A percentile compares a stretch with the other conserved stretches of the same genome.
Evolutionary conservation across 129 eudicot species (phyloP).

Genomic region (Ambrosia artemisiifolia): DNA sequence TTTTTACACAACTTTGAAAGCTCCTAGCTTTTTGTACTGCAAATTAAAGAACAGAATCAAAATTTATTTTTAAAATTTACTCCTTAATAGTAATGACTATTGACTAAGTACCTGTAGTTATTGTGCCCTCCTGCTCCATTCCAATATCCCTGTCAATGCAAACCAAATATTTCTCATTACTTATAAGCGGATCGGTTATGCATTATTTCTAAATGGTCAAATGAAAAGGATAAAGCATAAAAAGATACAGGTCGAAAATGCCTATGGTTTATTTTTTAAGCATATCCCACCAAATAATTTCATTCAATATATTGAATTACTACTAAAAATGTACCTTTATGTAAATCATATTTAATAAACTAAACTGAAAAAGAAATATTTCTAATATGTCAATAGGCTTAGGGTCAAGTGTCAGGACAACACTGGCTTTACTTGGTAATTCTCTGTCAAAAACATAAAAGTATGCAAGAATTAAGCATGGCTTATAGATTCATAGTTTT

Average conservation of each 20-base stretch:
- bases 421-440: too few relatives aligned
- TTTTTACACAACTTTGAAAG: too few relatives aligned
- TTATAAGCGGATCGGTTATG: neutral
- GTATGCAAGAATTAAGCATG: constrained; percentile 7
- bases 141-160: constrained; percentile 83
- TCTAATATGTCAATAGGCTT: constrained; percentile 65
- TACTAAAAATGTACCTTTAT: neutral
- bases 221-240: too few relatives aligned
- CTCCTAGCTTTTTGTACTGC: constrained; percentile 75
- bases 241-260: neutral
- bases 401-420: constrained; percentile 93
- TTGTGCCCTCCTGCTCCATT: constrained; percentile 98
- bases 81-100: neutral
- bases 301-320: neutral
- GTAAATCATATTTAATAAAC: neutral
- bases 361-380: constrained; percentile 4
- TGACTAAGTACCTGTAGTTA: constrained; percentile 71
- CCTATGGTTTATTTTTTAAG: neutral
- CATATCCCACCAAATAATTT: neutral
- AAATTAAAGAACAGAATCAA: neutral
- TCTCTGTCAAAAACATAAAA: too few relatives aligned
- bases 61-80: neutral
- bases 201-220: neutral
- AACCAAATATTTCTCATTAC: neutral
- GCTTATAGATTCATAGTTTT: neutral